Evolutionary conservation across 805 yeast genomes (phyloP).

Genomic region (Saturnispora kantuleensis): DNA sequence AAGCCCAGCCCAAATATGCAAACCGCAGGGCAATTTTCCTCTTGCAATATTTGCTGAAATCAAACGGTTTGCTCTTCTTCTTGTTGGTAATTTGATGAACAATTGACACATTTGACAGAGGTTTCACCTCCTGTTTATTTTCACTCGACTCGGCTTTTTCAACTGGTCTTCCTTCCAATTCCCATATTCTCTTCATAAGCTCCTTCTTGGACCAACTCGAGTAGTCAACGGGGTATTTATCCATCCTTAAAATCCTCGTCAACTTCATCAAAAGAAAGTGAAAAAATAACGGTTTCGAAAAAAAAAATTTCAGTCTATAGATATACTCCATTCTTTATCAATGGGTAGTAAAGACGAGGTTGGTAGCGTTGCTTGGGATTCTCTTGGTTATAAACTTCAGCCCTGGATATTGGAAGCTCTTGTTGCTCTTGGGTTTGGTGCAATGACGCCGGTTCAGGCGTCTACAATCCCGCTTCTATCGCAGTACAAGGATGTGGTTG

Average conservation of each 20-base stretch:
- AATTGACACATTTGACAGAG: background rate
- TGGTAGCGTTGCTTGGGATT: constrained; percentile 53
- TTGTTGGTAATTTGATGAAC: background rate
- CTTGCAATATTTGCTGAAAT: constrained; percentile 50
- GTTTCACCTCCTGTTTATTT: no score
- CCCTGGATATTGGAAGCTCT: constrained; percentile 72
- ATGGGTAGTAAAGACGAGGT: constrained; percentile 10
- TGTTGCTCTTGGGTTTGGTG: constrained; percentile 58
- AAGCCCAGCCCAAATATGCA: constrained; percentile 90
- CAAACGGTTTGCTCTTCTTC: constrained; percentile 39
- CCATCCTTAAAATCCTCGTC: background rate
- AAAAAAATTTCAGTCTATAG: constrained; percentile 2
- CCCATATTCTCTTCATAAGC: constrained; percentile 44
- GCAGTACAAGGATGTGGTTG: constrained; percentile 87
- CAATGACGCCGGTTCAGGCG: constrained; percentile 97
- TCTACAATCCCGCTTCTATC: constrained; percentile 79
- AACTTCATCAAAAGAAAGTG: background rate
- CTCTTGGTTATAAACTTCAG: constrained; percentile 39
- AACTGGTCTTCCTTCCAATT: constrained; percentile 38
- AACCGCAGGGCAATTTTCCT: constrained; percentile 73
- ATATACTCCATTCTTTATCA: background rate
- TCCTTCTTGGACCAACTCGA: constrained; percentile 56
- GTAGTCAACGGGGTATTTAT: constrained; percentile 30
- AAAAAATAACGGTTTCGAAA: background rate
- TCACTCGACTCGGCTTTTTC: background rate